Conservation (phyloP, 305 asterid genomes). For the Fraxinus ornus region DNA sequence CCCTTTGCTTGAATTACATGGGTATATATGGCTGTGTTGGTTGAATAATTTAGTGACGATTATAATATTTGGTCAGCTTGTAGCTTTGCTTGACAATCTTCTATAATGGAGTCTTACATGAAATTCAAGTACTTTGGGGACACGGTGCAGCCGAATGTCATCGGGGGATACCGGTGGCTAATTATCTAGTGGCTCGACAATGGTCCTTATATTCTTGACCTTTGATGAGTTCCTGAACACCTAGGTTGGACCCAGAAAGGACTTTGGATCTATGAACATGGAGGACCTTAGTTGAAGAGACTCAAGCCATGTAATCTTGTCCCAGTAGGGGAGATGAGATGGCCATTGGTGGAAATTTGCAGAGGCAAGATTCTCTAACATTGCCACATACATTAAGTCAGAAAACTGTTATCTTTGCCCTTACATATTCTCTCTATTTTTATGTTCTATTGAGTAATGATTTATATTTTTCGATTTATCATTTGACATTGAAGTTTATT, state of each 20-base stretch:
- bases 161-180: constrained; percentile 40
- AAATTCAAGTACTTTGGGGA: constrained; percentile 69
- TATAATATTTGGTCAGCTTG: constrained; percentile 33
- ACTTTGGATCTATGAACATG: constrained; percentile 90
- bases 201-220: constrained; percentile 72
- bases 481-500: too few relatives aligned
- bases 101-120: constrained; percentile 62
- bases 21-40: neutral
- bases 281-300: constrained; percentile 93
- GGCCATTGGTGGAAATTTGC: constrained; percentile 52
- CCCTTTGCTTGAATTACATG: neutral
- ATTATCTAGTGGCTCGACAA: constrained; percentile 63
- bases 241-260: constrained; percentile 69
- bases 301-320: constrained; percentile 43
- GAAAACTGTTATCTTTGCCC: neutral
- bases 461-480: too few relatives aligned
- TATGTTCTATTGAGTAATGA: too few relatives aligned
- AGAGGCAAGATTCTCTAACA: constrained; percentile 83
- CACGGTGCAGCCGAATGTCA: constrained; percentile 40
- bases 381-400: constrained; percentile 82
- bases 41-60: constrained; percentile 6
- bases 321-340: constrained; percentile 28
- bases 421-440: too few relatives aligned
- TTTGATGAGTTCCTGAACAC: constrained; percentile 87
- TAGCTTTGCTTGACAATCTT: constrained; percentile 26